Evolutionary conservation across 208 protist genomes (phyloP), one percentile per base, ranked within the genome.

Genomic region (Novymonas esmeraldas): DNA sequence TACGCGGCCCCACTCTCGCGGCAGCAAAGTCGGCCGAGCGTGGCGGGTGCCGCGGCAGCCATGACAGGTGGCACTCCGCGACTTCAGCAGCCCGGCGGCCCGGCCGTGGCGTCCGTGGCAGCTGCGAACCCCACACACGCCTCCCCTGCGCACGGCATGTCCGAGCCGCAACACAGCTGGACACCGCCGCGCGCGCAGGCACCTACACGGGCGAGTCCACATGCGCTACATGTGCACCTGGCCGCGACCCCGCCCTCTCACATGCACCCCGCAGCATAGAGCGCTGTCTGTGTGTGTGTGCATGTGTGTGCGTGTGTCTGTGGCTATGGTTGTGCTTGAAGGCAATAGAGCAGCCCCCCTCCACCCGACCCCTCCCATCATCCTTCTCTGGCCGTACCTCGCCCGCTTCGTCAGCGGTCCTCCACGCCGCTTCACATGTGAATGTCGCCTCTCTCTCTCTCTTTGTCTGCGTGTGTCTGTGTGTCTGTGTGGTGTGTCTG

Each of bases 1-100:
- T 59, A 64, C 34, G 46, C 42, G 13, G 67, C 61, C 10, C 69
- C 69, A 1, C 59, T 74, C 69, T 68, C 60, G 5, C 61, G 60
- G 39, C 52, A 54, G 20, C 67, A 73, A 45, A 73, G 67, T 31
- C 57, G 67, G 11, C 67, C 49, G 6, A 54, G 58, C n/a, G 10
- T 59, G 41, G 29, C 26, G 39, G 45, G 29, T 64, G 11, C n/a
- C n/a, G n/a, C n/a, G n/a, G n/a, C n/a, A n/a, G n/a, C n/a, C n/a
- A n/a, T n/a, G n/a, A n/a, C n/a, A n/a, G n/a, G n/a, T n/a, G n/a
- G n/a, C n/a, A n/a, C n/a, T n/a, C n/a, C n/a, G n/a, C n/a, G n/a
- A n/a, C n/a, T n/a, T n/a, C n/a, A n/a, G n/a, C n/a, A n/a, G n/a
- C n/a, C 54, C 58, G 2, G n/a, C n/a, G n/a, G n/a, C n/a, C n/a